These are phyloP conservation scores for Candida stauntonica DNA, from an alignment of 805 yeast genomes.

Conservation along the genomic window DNA sequence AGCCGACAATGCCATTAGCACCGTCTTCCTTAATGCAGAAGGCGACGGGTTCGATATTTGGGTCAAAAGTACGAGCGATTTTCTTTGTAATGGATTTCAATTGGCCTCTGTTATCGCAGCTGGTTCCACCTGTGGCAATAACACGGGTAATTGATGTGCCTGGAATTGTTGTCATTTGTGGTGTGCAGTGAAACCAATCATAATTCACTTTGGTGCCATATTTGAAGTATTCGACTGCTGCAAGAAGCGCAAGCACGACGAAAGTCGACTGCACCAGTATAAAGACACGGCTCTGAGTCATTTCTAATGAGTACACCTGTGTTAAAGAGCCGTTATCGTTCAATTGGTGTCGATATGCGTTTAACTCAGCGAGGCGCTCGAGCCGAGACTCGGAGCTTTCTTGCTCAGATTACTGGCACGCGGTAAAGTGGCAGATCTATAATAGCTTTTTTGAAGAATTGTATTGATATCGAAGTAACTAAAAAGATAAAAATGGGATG, in stretches of 20 bases:
- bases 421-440: neutral
- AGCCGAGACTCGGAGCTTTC: too few species aligned
- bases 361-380: too few species aligned
- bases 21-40: slow-evolving; percentile 36
- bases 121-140: slow-evolving; percentile 38
- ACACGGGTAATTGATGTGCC: slow-evolving; percentile 29
- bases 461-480: neutral
- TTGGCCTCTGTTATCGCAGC: slow-evolving; percentile 42
- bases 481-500: neutral
- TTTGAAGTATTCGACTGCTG: slow-evolving; percentile 41
- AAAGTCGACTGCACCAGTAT: slow-evolving; percentile 28
- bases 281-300: slow-evolving; percentile 18
- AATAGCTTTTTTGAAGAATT: neutral
- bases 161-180: slow-evolving; percentile 25
- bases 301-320: neutral
- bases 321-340: neutral
- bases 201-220: slow-evolving; percentile 36
- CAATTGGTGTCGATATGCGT: neutral
- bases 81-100: slow-evolving; percentile 36
- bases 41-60: slow-evolving; percentile 31
- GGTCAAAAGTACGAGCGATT: slow-evolving; percentile 36
- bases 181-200: slow-evolving; percentile 44
- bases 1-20: slow-evolving; percentile 16
- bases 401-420: neutral
- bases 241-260: slow-evolving; percentile 31